Evolutionary conservation across 805 yeast species (phyloP), one percentile per base, ranked within the genome.

Genomic region (Metschnikowia bowlesiae): DNA sequence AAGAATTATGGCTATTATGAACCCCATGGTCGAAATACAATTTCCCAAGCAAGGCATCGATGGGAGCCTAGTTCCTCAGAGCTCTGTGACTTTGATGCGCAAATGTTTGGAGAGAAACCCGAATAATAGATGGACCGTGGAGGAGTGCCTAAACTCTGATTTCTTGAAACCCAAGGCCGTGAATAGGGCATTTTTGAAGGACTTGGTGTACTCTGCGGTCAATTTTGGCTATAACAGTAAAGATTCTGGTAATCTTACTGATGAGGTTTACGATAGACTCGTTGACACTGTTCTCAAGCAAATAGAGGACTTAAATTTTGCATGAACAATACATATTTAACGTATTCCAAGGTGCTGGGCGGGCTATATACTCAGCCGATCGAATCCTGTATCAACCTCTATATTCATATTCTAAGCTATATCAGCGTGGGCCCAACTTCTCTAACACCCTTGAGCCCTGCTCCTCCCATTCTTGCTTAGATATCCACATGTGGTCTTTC

Each of bases 401-500:
- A 16, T 29, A 39, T 29, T 14, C 29, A 29, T 39, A 8, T 10
- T 39, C 43, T 39, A 14, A 30, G 43, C 43, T 39, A 22, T 39
- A 39, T 52, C 74, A 90, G 71, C 98, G 83, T 52, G 97, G 97
- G 7, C 98, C 99, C 62, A 94, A 82, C 71, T 94, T 94, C 55
- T 76, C 78, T 69, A 94, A 80, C 10, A 89, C 81, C 35, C 91
- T 79, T 39, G 96, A 81, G 32, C 99, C 99, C 64, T 87, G 89
- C 74, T 94, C 99, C 67, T 89, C 94, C 98, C 98, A 94, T 72
- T 94, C 99, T 66, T 87, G 89, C 67, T 87, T 91, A 48, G 89
- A 77, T 59, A 94, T 82, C 99, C 99, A 94, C 96, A 94, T 88
- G 64, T 91, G 97, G 58, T 91, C 97, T 69, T 92, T 94, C 68